Percentiles rank a stretch among this genome's conserved stretches.
These are phyloP conservation scores for Pichia insulana DNA, from an alignment of 805 yeast species.

Conservation along the genomic window DNA sequence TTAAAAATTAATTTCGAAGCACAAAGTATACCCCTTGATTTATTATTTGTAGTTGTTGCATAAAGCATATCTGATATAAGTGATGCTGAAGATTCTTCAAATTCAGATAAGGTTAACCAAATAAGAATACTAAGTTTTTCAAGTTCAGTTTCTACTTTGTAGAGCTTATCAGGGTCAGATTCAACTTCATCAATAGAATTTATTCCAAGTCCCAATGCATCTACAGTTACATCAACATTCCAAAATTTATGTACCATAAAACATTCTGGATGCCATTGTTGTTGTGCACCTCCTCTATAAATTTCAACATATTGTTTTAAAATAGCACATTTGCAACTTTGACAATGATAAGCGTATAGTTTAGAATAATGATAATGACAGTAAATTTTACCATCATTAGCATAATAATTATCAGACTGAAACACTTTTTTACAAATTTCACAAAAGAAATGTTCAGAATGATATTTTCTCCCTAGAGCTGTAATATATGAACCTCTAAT, in stretches of 20 bases:
- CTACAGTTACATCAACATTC: conserved; percentile 74
- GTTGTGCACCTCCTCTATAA: conserved; percentile 80
- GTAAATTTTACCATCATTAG: conserved; percentile 71
- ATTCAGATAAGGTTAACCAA: conserved; percentile 82
- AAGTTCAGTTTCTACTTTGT: conserved; percentile 53
- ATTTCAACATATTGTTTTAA: conserved; percentile 91
- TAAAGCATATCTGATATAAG: conserved; percentile 89
- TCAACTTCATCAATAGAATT: conserved; percentile 26
- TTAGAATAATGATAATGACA: conserved; percentile 92
- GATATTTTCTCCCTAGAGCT: conserved; percentile 86
- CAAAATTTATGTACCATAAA: conserved; percentile 96
- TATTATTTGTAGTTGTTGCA: conserved; percentile 67
- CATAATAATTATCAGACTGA: conserved; percentile 89
- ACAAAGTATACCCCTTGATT: conserved; percentile 54
- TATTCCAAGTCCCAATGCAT: conserved; percentile 38
- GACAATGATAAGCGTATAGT: conserved; percentile 78
- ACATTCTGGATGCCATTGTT: conserved; percentile 99
- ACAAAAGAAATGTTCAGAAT: conserved; percentile 92
- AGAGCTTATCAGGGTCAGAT: conserved; percentile 39
- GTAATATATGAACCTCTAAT: conserved; percentile 89
- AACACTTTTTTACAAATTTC: conserved; percentile 77
- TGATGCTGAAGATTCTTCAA: conserved; percentile 84
- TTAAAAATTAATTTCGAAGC: conserved; percentile 66
- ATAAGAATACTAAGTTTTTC: conserved; percentile 51
- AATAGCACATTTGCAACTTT: conserved; percentile 87